phyloP scores from a whole-genome alignment of 2,329 filamentous ascomycete species.

The Hirsutella rhossiliensis region DNA sequence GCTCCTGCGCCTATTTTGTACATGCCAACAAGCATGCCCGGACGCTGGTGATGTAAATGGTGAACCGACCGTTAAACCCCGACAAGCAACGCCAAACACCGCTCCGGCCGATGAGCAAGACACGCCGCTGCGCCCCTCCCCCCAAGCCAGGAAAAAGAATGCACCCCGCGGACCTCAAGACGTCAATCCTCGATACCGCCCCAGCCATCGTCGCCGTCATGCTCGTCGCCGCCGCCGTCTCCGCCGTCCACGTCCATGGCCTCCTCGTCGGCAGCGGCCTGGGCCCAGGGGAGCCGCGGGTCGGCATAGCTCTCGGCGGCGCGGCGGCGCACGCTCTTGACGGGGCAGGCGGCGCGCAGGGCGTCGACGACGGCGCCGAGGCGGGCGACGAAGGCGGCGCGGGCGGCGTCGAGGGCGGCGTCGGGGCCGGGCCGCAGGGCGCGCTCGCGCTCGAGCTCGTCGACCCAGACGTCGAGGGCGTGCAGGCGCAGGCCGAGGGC shows the following conservation, averaged over 20 bases:
- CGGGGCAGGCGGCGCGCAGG: slow-evolving; percentile 41
- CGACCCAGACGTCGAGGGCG: slow-evolving; percentile 80
- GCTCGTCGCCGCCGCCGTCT: slow-evolving; percentile 10
- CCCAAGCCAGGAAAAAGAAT: too few species aligned
- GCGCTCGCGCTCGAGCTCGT: slow-evolving; percentile 68
- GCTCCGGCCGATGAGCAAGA: too few species aligned
- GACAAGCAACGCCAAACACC: too few species aligned
- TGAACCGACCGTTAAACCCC: too few species aligned
- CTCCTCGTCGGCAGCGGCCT: slow-evolving; percentile 19
- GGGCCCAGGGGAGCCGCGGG: slow-evolving; percentile 54
- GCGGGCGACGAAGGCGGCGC: background rate
- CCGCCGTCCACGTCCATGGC: background rate
- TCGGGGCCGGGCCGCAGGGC: slow-evolving; percentile 25
- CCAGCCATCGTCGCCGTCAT: slow-evolving; percentile 40
- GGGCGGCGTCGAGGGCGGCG: too few species aligned
- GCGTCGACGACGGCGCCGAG: slow-evolving; percentile 43
- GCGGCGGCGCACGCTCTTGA: slow-evolving; percentile 60
- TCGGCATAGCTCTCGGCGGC: slow-evolving; percentile 62
- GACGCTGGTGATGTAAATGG: too few species aligned
- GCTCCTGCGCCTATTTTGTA: too few species aligned
- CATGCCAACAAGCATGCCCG: too few species aligned
- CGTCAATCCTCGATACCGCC: slow-evolving; percentile 58
- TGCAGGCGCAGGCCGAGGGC: slow-evolving; percentile 81
- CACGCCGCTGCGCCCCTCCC: too few species aligned
- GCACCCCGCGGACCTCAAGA: slow-evolving; percentile 6